Conservation (phyloP, 441 rosid genomes). For the Populus hybrid region DNA sequence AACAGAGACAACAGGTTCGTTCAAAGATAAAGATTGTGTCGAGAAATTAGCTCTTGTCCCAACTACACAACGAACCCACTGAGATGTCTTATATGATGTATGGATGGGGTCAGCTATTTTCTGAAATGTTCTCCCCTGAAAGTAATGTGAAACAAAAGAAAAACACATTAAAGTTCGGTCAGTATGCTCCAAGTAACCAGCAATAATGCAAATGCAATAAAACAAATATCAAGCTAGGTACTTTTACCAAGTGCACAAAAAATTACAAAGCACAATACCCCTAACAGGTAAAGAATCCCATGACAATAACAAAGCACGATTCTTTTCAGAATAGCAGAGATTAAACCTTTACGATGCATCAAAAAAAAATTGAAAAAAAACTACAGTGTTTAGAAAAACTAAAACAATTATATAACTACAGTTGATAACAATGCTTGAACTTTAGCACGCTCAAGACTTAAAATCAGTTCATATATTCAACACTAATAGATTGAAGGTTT, state of each 20-base stretch:
- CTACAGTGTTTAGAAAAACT: too few species aligned
- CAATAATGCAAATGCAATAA: neutral
- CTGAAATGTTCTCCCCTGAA: constrained; percentile 46
- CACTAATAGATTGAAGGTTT: neutral
- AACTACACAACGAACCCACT: constrained; percentile 25
- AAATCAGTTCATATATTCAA: neutral
- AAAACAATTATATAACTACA: neutral
- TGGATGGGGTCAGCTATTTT: constrained; percentile 21
- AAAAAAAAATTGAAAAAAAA: too few species aligned
- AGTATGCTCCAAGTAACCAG: neutral
- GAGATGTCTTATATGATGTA: constrained; percentile 28
- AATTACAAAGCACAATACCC: neutral
- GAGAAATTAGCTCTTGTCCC: constrained; percentile 39
- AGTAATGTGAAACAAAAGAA: constrained; percentile 10
- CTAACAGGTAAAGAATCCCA: too few species aligned
- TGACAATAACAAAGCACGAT: too few species aligned
- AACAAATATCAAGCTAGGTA: neutral
- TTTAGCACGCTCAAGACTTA: neutral
- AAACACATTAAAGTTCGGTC: neutral
- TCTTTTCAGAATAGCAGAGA: neutral
- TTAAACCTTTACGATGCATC: neutral
- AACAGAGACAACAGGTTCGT: constrained; percentile 76
- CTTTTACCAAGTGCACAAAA: neutral
- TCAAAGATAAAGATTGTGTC: constrained; percentile 40
- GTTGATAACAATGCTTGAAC: neutral